Conservation (phyloP, 2,329 filamentous ascomycete genomes). For the Nemania serpens region DNA sequence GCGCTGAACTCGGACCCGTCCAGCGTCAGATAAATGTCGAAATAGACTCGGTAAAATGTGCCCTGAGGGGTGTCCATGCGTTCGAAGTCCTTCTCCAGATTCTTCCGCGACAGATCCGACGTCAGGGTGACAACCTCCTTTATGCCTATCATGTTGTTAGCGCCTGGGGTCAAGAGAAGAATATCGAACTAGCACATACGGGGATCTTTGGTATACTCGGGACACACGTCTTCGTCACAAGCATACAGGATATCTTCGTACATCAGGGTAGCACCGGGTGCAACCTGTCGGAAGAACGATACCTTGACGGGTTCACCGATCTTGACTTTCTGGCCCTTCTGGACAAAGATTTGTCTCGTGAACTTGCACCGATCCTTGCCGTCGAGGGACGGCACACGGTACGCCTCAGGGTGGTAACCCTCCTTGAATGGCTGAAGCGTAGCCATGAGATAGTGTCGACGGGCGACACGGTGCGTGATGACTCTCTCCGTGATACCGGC, state of each 20-base stretch:
- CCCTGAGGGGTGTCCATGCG: slow-evolving; percentile 98
- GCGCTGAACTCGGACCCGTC: slow-evolving; percentile 98
- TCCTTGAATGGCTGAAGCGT: slow-evolving; percentile 99
- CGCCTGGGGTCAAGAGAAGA: slow-evolving; percentile 35
- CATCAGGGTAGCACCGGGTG: slow-evolving; percentile 96
- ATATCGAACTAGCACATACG: slow-evolving; percentile 67
- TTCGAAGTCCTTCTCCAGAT: slow-evolving; percentile 98
- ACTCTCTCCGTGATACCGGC: slow-evolving; percentile 97
- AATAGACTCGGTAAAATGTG: slow-evolving; percentile 86
- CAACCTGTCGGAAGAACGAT: slow-evolving; percentile 97
- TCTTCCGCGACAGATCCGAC: slow-evolving; percentile 95
- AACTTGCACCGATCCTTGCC: slow-evolving; percentile 99
- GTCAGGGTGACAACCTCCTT: slow-evolving; percentile 98
- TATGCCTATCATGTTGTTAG: slow-evolving; percentile 68
- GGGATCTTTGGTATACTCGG: slow-evolving; percentile 98
- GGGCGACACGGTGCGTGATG: slow-evolving; percentile 93
- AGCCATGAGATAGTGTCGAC: slow-evolving; percentile 98
- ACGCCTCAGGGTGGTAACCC: slow-evolving; percentile 96
- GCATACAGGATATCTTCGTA: slow-evolving; percentile 98
- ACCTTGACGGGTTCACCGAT: slow-evolving; percentile 99
- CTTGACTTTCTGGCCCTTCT: slow-evolving; percentile 98
- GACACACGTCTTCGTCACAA: slow-evolving; percentile 96
- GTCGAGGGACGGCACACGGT: slow-evolving; percentile 93
- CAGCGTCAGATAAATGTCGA: slow-evolving; percentile 85
- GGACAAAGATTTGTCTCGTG: slow-evolving; percentile 96